These are phyloP conservation scores for Blastomyces silverae DNA, from an alignment of 2,329 filamentous ascomycete species.

Conservation along the genomic window DNA sequence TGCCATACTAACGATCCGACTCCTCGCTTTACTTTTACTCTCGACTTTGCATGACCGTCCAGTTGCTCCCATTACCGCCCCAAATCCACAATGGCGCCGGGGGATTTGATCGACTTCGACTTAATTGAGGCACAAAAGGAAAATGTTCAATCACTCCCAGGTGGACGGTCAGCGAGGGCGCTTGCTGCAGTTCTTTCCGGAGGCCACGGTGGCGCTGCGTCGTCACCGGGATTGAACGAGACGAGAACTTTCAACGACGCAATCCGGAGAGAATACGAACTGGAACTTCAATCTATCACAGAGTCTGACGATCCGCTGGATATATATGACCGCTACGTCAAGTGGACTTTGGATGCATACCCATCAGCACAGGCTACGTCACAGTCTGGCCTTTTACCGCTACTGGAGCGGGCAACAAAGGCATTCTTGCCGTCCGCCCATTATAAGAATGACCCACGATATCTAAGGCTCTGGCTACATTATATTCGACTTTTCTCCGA, in stretches of 20 bases:
- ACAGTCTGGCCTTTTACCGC: conserved; percentile 77
- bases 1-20: neutral
- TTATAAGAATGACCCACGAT: conserved; percentile 93
- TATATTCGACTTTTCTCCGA: conserved; percentile 93
- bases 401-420: conserved; percentile 90
- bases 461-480: conserved; percentile 86
- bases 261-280: conserved; percentile 76
- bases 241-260: conserved; percentile 71
- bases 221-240: conserved; percentile 60
- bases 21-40: no score
- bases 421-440: conserved; percentile 75
- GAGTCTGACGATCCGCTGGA: conserved; percentile 95
- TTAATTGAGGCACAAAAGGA: conserved; percentile 96
- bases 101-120: conserved; percentile 60
- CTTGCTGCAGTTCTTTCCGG: conserved; percentile 66
- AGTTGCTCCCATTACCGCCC: neutral
- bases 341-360: conserved; percentile 93
- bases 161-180: conserved; percentile 80
- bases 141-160: conserved; percentile 90
- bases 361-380: conserved; percentile 87
- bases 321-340: conserved; percentile 91
- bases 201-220: conserved; percentile 45
- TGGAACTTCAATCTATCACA: conserved; percentile 66
- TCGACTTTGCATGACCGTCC: neutral
- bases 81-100: conserved; percentile 34